Conservation (phyloP, 2,329 filamentous ascomycete species). For the Ophiostoma pallidulum region DNA sequence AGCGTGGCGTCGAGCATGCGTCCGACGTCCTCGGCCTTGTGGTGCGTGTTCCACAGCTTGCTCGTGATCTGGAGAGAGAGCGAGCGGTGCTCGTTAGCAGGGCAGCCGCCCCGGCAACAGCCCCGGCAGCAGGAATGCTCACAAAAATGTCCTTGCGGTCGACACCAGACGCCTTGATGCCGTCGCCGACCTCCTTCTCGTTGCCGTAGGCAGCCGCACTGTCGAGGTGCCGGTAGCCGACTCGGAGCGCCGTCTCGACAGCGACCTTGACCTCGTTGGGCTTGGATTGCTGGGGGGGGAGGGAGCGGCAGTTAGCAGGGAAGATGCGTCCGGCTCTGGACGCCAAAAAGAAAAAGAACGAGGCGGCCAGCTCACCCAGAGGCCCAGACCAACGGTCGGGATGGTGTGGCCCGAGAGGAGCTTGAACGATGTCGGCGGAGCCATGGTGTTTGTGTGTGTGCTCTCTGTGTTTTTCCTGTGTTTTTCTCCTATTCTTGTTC, state of each 20-base stretch:
- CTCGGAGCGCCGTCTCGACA: constrained; percentile 36
- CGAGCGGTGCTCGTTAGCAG: no score
- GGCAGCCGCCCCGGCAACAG: no score
- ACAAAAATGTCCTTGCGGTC: constrained; percentile 22
- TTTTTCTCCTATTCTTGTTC: no score
- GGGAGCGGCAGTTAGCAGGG: background rate
- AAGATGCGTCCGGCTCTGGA: no score
- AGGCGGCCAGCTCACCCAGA: constrained; percentile 26
- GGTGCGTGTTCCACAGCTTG: constrained; percentile 52
- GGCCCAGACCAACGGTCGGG: constrained; percentile 32
- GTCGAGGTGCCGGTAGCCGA: constrained; percentile 38
- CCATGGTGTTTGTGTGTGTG: constrained; percentile 13
- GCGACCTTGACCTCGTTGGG: constrained; percentile 34
- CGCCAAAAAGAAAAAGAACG: background rate
- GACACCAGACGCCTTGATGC: constrained; percentile 12
- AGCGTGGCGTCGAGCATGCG: constrained; percentile 39
- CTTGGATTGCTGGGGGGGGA: constrained; percentile 15
- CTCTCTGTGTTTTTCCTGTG: no score
- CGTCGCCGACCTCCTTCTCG: constrained; percentile 14
- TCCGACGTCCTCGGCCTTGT: constrained; percentile 35
- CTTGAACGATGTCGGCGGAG: constrained; percentile 13
- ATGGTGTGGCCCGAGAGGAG: constrained; percentile 21
- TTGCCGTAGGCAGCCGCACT: constrained; percentile 38
- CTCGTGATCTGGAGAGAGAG: constrained; percentile 36
- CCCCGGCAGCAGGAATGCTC: constrained; percentile 54